Evolutionary conservation across 2,329 filamentous ascomycete genomes (phyloP).

Genomic region (Botrytis porri): DNA sequence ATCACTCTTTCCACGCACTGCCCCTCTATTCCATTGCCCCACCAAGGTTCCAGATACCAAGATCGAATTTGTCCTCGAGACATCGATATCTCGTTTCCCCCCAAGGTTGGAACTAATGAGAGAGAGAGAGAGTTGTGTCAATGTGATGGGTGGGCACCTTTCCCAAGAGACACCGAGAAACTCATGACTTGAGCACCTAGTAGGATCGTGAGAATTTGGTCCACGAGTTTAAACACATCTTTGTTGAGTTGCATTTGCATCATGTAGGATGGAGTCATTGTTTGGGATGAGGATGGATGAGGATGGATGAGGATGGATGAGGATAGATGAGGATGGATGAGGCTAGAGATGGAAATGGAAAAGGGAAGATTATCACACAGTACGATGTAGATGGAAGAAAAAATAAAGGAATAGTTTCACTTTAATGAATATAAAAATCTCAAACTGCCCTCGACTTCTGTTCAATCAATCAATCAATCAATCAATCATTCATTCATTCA

Average conservation of each 20-base stretch:
- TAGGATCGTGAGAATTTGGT: neutral
- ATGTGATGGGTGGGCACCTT: neutral
- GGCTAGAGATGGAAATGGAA: neutral
- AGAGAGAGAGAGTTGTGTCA: neutral
- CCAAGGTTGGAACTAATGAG: neutral
- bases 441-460: neutral
- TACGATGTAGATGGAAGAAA: no score
- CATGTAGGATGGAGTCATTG: constrained; percentile 5
- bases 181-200: neutral
- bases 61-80: constrained; percentile 1
- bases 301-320: no score
- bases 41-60: neutral
- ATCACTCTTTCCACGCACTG: neutral
- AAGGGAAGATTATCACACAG: no score
- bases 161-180: neutral
- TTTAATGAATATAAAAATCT: constrained; percentile 1
- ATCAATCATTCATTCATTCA: neutral
- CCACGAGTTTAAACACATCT: neutral
- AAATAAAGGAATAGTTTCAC: neutral
- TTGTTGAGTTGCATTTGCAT: neutral
- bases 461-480: neutral
- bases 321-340: no score
- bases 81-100: neutral
- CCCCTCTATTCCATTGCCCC: neutral
- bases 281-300: neutral